Conservation (phyloP, 257 asterid genomes). For the Datura wrightii region DNA sequence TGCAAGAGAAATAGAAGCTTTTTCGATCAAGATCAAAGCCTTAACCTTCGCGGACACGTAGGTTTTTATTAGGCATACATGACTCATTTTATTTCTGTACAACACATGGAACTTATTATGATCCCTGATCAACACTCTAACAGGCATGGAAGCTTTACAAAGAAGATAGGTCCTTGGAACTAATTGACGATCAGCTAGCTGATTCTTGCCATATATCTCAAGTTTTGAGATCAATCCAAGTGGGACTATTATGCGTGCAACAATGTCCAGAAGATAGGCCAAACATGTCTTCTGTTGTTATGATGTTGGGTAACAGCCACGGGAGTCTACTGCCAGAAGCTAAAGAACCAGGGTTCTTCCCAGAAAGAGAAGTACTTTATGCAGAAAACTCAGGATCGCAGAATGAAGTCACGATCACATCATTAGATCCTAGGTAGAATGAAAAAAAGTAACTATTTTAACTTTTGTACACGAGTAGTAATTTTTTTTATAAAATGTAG, state of each 20-base stretch:
- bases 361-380: not conserved
- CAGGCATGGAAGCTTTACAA: conserved; percentile 35
- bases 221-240: conserved; percentile 32
- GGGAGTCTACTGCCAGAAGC: not conserved
- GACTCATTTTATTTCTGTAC: conserved; percentile 1
- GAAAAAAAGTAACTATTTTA: not conserved
- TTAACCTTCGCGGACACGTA: conserved; percentile 50
- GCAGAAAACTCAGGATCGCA: not conserved
- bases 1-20: conserved; percentile 42
- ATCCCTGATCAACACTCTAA: not conserved
- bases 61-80: not conserved
- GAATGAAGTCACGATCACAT: conserved; percentile 29
- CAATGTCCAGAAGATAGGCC: conserved; percentile 25
- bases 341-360: conserved; percentile 29
- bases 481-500: too few species aligned
- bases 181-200: conserved; percentile 14
- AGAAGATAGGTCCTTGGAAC: conserved; percentile 19
- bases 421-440: conserved; percentile 17
- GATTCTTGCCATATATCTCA: not conserved
- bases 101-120: not conserved
- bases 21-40: conserved; percentile 30
- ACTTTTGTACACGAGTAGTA: not conserved
- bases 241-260: conserved; percentile 30
- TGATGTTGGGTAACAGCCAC: conserved; percentile 12
- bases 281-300: conserved; percentile 20